Conservation (phyloP, 257 asterid species). For the Solanum chmielewskii region DNA sequence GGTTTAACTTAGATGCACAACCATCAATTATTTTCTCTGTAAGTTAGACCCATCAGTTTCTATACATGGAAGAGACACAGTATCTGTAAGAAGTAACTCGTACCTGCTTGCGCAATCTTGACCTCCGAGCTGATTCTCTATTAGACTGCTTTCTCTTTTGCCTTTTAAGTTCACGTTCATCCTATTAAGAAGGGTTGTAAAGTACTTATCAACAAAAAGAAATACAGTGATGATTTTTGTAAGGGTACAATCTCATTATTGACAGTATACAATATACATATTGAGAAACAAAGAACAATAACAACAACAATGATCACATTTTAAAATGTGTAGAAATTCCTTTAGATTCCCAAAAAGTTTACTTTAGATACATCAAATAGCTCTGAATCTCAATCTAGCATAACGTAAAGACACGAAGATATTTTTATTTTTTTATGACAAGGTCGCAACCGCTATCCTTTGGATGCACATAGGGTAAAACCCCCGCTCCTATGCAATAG, state of each 20-base stretch:
- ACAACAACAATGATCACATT: background rate
- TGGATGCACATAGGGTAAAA: background rate
- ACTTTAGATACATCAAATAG: background rate
- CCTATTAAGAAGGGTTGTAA: constrained; percentile 25
- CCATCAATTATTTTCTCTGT: background rate
- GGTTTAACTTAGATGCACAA: background rate
- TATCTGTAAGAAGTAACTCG: background rate
- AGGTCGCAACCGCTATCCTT: background rate
- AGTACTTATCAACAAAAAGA: background rate
- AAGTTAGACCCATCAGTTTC: background rate
- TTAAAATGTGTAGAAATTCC: background rate
- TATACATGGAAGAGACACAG: background rate
- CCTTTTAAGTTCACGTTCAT: constrained; percentile 86
- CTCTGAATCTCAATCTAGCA: background rate
- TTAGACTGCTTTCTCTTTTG: constrained; percentile 96
- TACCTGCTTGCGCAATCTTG: constrained; percentile 97
- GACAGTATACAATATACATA: background rate
- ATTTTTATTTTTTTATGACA: too few species aligned
- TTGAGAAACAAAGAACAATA: background rate
- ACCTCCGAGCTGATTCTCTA: constrained; percentile 97
- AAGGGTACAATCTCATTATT: background rate
- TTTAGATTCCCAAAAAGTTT: background rate
- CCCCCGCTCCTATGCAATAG: background rate
- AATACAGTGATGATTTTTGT: background rate
- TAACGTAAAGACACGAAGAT: background rate